Evolutionary conservation across 306 rosid genomes (phyloP).

Genomic region (Styphnolobium japonicum): DNA sequence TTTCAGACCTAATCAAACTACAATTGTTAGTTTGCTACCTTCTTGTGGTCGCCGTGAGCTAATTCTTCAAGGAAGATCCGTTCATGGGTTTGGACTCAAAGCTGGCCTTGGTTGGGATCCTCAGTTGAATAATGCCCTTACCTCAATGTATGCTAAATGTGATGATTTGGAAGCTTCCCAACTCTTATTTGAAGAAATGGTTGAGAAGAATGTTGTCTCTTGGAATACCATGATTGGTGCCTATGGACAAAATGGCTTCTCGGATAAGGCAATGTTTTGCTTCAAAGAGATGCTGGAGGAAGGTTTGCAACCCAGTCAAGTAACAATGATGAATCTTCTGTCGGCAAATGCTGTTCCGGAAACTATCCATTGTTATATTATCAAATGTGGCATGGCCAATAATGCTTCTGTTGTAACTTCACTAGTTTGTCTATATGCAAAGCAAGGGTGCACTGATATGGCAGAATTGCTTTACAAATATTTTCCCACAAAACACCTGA

Average conservation of each 20-base stretch:
- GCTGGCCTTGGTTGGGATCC: constrained; percentile 28
- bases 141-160: constrained; percentile 75
- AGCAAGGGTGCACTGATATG: constrained; percentile 37
- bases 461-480: constrained; percentile 51
- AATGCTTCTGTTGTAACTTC: constrained; percentile 64
- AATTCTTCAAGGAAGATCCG: constrained; percentile 30
- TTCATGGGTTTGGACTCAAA: constrained; percentile 41
- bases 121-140: constrained; percentile 44
- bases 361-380: constrained; percentile 48
- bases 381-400: constrained; percentile 50
- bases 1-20: constrained; percentile 37
- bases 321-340: constrained; percentile 65
- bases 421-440: constrained; percentile 62
- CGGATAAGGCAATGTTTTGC: constrained; percentile 41
- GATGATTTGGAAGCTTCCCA: constrained; percentile 55
- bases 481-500: constrained; percentile 49
- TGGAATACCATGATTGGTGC: constrained; percentile 90
- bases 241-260: constrained; percentile 57
- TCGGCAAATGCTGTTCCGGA: constrained; percentile 57
- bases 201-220: constrained; percentile 56
- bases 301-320: constrained; percentile 49
- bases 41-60: constrained; percentile 16
- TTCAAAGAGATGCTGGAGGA: constrained; percentile 60
- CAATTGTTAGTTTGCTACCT: constrained; percentile 34
- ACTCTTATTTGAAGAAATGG: constrained; percentile 55